phyloP scores from a whole-genome alignment of 768 basidiomycete species.

The Pisolithus albus region DNA sequence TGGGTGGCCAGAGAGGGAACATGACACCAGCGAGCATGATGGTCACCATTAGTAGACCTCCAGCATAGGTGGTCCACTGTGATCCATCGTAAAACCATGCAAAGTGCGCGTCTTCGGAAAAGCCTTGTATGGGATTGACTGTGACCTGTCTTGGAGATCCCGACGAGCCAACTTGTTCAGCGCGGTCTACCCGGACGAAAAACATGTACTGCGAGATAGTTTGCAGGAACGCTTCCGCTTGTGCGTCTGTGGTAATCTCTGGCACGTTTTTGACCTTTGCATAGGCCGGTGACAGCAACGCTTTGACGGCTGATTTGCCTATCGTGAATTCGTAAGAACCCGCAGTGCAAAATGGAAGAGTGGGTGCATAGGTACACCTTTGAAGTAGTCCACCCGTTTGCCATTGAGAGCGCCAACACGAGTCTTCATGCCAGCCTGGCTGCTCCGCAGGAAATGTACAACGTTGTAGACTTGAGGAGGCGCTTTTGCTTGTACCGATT shows the following conservation, averaged over 20 bases:
- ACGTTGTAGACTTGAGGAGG: conserved; percentile 75
- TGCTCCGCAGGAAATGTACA: conserved; percentile 81
- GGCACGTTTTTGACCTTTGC: conserved; percentile 78
- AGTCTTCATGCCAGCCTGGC: conserved; percentile 81
- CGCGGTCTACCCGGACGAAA: conserved; percentile 87
- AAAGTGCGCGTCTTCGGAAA: conserved; percentile 77
- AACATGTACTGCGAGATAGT: conserved; percentile 79
- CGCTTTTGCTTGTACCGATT: conserved; percentile 69
- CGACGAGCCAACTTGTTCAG: conserved; percentile 41
- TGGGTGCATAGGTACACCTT: conserved; percentile 52
- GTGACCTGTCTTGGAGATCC: conserved; percentile 63
- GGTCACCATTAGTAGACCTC: conserved; percentile 84
- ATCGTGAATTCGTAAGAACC: neutral
- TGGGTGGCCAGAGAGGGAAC: conserved; percentile 98
- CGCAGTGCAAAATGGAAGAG: neutral
- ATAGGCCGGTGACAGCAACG: conserved; percentile 88
- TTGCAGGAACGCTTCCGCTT: conserved; percentile 62
- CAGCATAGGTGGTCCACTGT: conserved; percentile 88
- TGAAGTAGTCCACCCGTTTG: conserved; percentile 96
- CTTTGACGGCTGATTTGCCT: conserved; percentile 94
- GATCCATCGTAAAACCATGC: conserved; percentile 97
- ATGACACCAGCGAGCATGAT: conserved; percentile 95
- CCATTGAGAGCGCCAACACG: conserved; percentile 88
- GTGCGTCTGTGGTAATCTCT: conserved; percentile 64
- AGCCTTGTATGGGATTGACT: conserved; percentile 75